Evolutionary conservation across 371 early-diverging fungal genomes (phyloP), one percentile per base, ranked within the genome.

Genomic region (Capillidium heterosporum): DNA sequence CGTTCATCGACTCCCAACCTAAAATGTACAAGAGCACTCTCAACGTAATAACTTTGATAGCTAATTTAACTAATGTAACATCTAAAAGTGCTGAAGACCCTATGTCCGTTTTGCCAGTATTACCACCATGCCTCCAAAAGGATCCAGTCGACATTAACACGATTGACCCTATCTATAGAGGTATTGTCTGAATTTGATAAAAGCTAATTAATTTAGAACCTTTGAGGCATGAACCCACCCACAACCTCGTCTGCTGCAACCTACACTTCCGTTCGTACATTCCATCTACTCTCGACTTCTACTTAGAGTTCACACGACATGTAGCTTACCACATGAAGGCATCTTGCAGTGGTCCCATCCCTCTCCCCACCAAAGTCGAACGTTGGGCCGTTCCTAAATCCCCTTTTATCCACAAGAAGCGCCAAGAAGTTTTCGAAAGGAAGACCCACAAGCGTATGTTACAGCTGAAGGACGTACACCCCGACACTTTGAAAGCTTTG

Each of bases 381-480:
- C 80, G 78, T 59, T 96, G 92, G 93, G 84, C 87, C 15, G 88
- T 92, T 47, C 80, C 85, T 50, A 81, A 81, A 59, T 90, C 91
- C 17, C 95, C 94, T n/a, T 94, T 94, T 68, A 81, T 91, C 17
- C 85, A 92, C 71, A 94, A 90, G 67, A 91, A 93, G 69, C 76
- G 87, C n/a, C 91, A 92, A 72, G 93, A 94, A 68, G 81, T 87
- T 32, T 94, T 96, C 74, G 94, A 94, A 67, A 76, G 89, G 57
- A 82, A 85, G 70, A 88, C 88, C 57, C 84, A 88, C 65, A 81
- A 84, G 67, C 78, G 95, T 32, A 63, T 84, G 29, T 63, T 96
- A 59, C 86, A 87, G 57, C 72, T 90, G 43, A 82, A 82, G 58
- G 91, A 94, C 62, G 70, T 83, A 23, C 75, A 85, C 59, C 76